phyloP scores from a whole-genome alignment of 257 asterid species.

The Salvia hispanica region DNA sequence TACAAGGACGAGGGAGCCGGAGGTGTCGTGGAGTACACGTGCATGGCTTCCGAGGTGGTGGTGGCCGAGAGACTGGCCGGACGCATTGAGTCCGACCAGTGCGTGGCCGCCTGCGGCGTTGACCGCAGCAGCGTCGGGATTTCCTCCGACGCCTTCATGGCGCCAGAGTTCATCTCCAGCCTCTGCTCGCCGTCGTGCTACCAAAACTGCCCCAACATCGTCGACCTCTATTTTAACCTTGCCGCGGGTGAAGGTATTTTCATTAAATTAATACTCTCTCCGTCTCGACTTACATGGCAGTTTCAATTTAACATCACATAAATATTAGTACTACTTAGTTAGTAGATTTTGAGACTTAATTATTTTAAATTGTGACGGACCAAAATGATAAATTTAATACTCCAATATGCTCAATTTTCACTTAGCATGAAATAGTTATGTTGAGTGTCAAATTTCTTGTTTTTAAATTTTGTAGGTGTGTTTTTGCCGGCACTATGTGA shows the following conservation, averaged over 20 bases:
- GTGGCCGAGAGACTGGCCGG: conserved; percentile 49
- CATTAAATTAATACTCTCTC: too few relatives aligned
- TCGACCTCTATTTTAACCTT: conserved; percentile 71
- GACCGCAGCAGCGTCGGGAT: conserved; percentile 66
- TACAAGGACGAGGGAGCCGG: conserved; percentile 33
- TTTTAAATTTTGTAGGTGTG: conserved; percentile 44
- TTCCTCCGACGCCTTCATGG: conserved; percentile 70
- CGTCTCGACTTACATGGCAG: too few relatives aligned
- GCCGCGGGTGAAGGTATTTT: conserved; percentile 79
- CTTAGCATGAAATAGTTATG: too few relatives aligned
- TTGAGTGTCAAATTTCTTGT: background rate
- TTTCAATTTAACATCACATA: too few relatives aligned
- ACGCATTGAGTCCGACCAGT: conserved; percentile 60
- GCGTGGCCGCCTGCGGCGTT: conserved; percentile 64
- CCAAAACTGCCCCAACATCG: conserved; percentile 62
- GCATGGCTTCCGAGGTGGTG: conserved; percentile 66
- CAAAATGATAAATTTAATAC: too few relatives aligned
- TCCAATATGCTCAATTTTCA: too few relatives aligned
- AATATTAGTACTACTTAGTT: too few relatives aligned
- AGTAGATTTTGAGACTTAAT: too few relatives aligned
- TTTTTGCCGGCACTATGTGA: conserved; percentile 59
- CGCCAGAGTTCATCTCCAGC: conserved; percentile 49
- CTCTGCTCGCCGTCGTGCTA: conserved; percentile 74
- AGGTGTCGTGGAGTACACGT: conserved; percentile 38
- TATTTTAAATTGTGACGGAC: too few relatives aligned